Evolutionary conservation across 805 yeast genomes (phyloP).

Genomic region (Tetrapisispora phaffii): DNA sequence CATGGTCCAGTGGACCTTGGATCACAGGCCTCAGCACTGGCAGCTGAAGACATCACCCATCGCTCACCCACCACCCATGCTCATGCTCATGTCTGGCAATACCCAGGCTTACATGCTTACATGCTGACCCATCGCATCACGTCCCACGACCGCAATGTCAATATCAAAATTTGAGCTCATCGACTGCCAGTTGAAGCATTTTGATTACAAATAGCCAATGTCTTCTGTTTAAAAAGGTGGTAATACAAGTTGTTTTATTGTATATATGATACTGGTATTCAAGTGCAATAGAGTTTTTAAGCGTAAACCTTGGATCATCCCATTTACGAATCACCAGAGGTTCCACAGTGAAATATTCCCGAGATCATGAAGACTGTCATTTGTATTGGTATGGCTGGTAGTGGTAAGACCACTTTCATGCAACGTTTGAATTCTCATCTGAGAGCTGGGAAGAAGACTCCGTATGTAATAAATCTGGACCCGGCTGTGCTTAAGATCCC

Average conservation of each 20-base stretch:
- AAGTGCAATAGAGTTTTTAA: background rate
- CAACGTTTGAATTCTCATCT: slow-evolving; percentile 87
- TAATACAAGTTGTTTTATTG: no score
- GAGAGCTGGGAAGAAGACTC: slow-evolving; percentile 57
- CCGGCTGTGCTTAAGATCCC: slow-evolving; percentile 96
- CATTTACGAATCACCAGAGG: no score
- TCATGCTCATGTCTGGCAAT: no score
- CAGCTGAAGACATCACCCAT: no score
- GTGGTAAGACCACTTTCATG: slow-evolving; percentile 97
- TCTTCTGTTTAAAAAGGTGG: background rate
- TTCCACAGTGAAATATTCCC: no score
- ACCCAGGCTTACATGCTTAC: no score
- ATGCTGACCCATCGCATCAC: no score
- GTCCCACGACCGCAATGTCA: background rate
- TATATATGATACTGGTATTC: no score
- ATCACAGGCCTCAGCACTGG: no score
- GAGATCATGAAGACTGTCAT: slow-evolving; percentile 34
- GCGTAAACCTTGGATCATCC: no score
- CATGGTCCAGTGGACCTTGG: no score
- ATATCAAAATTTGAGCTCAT: background rate
- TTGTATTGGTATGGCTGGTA: slow-evolving; percentile 62
- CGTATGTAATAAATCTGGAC: slow-evolving; percentile 88
- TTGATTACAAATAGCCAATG: background rate
- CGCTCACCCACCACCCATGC: no score
- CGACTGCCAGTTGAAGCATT: background rate